Base-by-base conservation (phyloP, 2,329 filamentous ascomycete species). In the Ustilaginoidea virens region DNA sequence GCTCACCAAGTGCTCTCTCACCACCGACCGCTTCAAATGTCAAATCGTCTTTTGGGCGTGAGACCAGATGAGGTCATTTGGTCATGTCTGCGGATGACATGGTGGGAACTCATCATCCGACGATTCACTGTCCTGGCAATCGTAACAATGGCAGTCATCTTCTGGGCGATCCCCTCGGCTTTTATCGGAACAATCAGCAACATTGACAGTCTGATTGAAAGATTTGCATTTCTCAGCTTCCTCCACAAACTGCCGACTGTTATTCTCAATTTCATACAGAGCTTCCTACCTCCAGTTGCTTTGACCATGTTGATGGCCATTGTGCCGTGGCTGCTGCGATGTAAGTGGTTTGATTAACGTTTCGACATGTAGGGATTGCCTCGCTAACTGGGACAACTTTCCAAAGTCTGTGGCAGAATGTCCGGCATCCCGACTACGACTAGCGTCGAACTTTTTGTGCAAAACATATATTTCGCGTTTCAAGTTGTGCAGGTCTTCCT, bases 401-500 rank as follows among this genome's bases (percentile, higher is more conserved):
- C 11, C 2, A 7, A 26, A 77, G 69, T 80, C 27, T 80, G 82
- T 47, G 86, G 85, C 32, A 81, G 74, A 42, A 53, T 79, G 26
- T 69, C 80, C 25, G 90, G 90, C 31, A 80, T 80, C 36, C 82
- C 85, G 1, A 90, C 82, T 1, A 52, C 72, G 5, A 77, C 83
- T 2, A 68, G 78, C 8, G 74, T 92, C 11, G 90, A 98, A 51
- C 61, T 96, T 7, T 85, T 83, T 33, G 85, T 82, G 0, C 83
- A 96, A 48, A 90, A 86, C 45, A 80, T 74, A 41, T 96, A 92
- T 61, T 98, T 93, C 45, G 72, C 69, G 25, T 92, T 92, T 58
- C 82, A 90, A 51, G 73, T 96, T 24, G 65, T 94, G 13, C 86
- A 96, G 48, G 81, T 93, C 25, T 96, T 96, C 58, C 58, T 96